Evolutionary conservation across 139 green algal genomes (phyloP).

Genomic region (Chlorella sp.): DNA sequence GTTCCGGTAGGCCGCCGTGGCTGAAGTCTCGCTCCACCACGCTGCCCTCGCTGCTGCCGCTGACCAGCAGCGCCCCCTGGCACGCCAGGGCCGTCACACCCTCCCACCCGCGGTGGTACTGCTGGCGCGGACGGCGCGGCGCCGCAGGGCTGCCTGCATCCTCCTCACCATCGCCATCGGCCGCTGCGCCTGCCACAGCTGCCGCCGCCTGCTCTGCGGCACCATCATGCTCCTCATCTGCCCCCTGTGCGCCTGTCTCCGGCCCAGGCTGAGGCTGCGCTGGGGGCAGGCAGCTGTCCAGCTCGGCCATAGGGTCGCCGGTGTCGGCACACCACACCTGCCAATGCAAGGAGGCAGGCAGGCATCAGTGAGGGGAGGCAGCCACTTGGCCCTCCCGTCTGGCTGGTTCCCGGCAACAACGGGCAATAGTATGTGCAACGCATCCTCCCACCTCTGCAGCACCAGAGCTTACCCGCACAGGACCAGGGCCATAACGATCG

Average conservation of each 20-base stretch:
- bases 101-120: conserved; percentile 20
- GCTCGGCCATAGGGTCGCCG: conserved; percentile 7
- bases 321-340: conserved; percentile 1
- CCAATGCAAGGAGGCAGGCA: no score
- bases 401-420: no score
- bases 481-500: background rate
- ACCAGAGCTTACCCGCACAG: background rate
- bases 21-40: conserved; percentile 36
- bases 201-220: background rate
- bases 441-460: no score
- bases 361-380: no score
- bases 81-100: conserved; percentile 36
- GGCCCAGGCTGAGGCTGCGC: background rate
- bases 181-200: no score
- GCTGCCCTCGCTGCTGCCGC: conserved; percentile 21
- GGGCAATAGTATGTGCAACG: no score
- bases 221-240: no score
- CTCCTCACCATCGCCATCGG: background rate
- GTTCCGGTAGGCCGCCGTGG: background rate
- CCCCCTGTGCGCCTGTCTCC: background rate
- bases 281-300: conserved; percentile 7
- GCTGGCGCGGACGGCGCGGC: background rate
- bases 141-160: background rate
- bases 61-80: conserved; percentile 13
- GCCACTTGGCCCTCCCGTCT: no score